These are phyloP conservation scores for Gracilaria caudata DNA, from an alignment of 23 red algal genomes.

Conservation along the genomic window DNA sequence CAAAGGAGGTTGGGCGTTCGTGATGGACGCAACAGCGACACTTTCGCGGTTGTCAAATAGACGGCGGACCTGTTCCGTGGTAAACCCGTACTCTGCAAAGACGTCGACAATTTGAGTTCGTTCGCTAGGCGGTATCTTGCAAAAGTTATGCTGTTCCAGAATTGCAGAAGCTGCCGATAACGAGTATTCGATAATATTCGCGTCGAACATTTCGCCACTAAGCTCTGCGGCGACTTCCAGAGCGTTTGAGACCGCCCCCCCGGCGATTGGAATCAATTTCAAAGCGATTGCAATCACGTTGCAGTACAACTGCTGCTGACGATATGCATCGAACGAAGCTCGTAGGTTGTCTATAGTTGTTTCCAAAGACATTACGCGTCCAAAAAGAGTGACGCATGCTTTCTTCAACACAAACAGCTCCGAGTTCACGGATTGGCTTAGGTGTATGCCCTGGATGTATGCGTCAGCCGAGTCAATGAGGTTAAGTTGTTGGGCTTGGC, in stretches of 20 bases:
- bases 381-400: neutral
- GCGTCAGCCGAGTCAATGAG: neutral
- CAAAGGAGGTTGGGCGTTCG: too few relatives aligned
- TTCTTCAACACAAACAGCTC: neutral
- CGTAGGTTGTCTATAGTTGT: neutral
- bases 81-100: neutral
- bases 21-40: too few relatives aligned
- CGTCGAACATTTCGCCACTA: neutral
- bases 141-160: neutral
- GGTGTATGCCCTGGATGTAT: neutral
- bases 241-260: conserved; percentile 5
- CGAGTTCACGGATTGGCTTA: neutral
- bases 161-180: neutral
- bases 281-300: neutral
- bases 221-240: neutral
- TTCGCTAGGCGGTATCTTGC: neutral
- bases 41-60: too few relatives aligned
- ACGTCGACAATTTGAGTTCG: neutral
- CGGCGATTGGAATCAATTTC: conserved; percentile 3
- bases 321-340: neutral
- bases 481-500: neutral
- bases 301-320: neutral
- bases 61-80: neutral
- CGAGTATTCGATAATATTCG: neutral
- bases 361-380: neutral